Conservation (phyloP, 208 protist species). For the Jaenimonas drosophilae region DNA sequence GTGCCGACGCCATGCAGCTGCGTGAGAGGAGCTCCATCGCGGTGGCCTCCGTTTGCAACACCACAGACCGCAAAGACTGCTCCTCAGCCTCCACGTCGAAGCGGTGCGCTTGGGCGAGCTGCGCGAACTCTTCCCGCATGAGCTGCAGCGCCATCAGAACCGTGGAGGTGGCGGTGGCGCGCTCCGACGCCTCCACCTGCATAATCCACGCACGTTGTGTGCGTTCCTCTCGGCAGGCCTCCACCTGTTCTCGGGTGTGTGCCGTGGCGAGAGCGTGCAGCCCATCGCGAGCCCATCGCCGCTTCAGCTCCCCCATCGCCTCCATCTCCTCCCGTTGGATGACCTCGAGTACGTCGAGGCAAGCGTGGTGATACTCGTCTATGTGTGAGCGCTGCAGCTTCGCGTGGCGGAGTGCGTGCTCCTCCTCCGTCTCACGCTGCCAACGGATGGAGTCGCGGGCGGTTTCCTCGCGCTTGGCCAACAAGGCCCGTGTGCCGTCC, state of each 20-base stretch:
- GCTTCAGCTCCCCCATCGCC: conserved; percentile 3
- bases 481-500: conserved; percentile 1
- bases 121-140: conserved; percentile 23
- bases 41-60: conserved; percentile 29
- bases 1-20: too few relatives aligned
- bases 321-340: conserved; percentile 12
- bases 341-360: too few relatives aligned
- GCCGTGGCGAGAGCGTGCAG: conserved; percentile 5
- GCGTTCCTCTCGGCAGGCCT: conserved; percentile 16
- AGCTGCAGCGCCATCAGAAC: conserved; percentile 17
- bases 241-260: conserved; percentile 9
- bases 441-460: too few relatives aligned
- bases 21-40: too few relatives aligned
- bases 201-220: conserved; percentile 13
- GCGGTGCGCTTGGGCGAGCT: conserved; percentile 17
- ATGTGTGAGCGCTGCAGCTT: too few relatives aligned
- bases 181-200: conserved; percentile 23
- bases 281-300: conserved; percentile 2
- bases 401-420: too few relatives aligned
- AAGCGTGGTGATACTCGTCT: too few relatives aligned
- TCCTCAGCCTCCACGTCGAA: conserved; percentile 28
- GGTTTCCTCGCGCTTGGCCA: too few relatives aligned
- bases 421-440: too few relatives aligned
- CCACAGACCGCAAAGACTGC: conserved; percentile 16
- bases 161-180: conserved; percentile 13